Percentiles rank a stretch among this genome's conserved stretches.
phyloP scores from a whole-genome alignment of 1,284 basidiomycete genomes.

The Microbotryum violaceum region DNA sequence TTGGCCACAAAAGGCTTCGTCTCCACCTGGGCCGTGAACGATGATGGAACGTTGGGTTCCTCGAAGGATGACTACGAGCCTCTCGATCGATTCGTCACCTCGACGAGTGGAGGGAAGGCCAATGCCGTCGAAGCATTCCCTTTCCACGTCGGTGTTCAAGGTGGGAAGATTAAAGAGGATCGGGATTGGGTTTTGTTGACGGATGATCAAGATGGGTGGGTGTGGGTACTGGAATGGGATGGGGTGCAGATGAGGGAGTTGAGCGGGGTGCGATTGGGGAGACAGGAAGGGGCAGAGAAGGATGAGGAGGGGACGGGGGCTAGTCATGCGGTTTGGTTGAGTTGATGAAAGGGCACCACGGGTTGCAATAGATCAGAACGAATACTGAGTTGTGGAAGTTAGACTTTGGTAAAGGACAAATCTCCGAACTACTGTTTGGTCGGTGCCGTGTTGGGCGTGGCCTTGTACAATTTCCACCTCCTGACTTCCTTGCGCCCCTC shows the following conservation, averaged over 20 bases:
- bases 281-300: constrained; percentile 11
- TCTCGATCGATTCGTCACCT: constrained; percentile 34
- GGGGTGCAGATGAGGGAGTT: constrained; percentile 34
- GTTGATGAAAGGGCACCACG: background rate
- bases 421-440: background rate
- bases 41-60: constrained; percentile 8
- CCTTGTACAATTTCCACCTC: constrained; percentile 30
- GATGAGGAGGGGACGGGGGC: constrained; percentile 26
- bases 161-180: constrained; percentile 4
- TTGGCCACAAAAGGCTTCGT: constrained; percentile 39
- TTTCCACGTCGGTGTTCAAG: constrained; percentile 3
- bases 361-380: background rate
- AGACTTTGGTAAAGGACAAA: background rate
- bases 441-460: constrained; percentile 27
- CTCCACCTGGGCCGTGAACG: constrained; percentile 38
- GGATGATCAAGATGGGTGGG: constrained; percentile 40
- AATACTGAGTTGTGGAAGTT: background rate
- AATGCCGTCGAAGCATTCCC: constrained; percentile 42
- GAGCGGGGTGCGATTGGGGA: constrained; percentile 32
- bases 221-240: constrained; percentile 37
- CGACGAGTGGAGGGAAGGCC: constrained; percentile 42
- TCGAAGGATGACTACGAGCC: constrained; percentile 10
- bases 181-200: constrained; percentile 39
- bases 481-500: constrained; percentile 21
- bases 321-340: constrained; percentile 37